Conservation (phyloP, 176 grass and related monocot species). For the Raddia distichophylla region DNA sequence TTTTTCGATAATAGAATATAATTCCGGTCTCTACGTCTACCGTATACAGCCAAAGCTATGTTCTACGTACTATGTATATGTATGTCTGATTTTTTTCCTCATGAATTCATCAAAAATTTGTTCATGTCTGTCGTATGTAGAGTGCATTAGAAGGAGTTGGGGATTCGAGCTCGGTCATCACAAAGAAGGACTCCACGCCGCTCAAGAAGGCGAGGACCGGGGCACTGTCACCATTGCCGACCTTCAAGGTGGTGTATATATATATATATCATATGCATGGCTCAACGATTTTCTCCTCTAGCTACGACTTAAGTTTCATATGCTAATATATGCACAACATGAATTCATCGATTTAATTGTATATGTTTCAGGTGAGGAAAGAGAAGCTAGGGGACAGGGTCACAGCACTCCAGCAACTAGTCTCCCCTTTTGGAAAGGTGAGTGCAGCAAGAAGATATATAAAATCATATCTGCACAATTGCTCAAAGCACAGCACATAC, state of each 20-base stretch:
- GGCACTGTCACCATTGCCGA: conserved; percentile 63
- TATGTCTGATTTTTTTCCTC: not conserved
- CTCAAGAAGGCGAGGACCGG: conserved; percentile 77
- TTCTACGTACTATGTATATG: not conserved
- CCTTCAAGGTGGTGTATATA: conserved; percentile 70
- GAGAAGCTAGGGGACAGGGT: conserved; percentile 98
- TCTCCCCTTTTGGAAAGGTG: conserved; percentile 99
- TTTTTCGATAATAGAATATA: no score
- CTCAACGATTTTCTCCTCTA: not conserved
- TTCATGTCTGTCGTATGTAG: conserved; percentile 36
- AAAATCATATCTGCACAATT: not conserved
- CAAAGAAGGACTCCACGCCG: conserved; percentile 52
- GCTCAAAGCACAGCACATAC: not conserved
- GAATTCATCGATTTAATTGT: not conserved
- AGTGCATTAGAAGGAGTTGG: conserved; percentile 55
- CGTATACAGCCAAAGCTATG: no score
- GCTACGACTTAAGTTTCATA: not conserved
- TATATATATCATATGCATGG: not conserved
- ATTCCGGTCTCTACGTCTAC: no score
- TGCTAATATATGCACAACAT: not conserved
- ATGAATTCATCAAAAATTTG: not conserved
- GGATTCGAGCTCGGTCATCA: conserved; percentile 46
- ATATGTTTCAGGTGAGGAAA: conserved; percentile 83
- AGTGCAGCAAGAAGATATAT: conserved; percentile 9
- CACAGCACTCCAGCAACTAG: conserved; percentile 96